Conservation (phyloP, 108 stramenopile genomes). For the Heterococcus sp. region DNA sequence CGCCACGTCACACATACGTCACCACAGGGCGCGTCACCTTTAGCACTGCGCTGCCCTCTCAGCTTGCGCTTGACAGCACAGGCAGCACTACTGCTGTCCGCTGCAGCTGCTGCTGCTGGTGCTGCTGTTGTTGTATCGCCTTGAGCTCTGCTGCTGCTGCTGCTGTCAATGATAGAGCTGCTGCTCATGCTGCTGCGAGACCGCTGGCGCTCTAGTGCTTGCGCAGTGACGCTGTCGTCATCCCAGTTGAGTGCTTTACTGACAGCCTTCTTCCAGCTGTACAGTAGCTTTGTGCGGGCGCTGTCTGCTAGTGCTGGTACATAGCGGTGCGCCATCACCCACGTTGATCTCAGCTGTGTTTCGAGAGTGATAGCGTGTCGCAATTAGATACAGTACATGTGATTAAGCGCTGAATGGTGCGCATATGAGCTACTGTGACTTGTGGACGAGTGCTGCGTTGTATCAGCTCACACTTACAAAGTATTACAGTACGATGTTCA, state of each 20-base stretch:
- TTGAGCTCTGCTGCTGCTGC: no score
- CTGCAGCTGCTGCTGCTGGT: constrained; percentile 2
- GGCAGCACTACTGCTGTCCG: background rate
- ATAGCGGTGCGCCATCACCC: background rate
- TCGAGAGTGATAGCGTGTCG: no score
- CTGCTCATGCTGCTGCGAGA: background rate
- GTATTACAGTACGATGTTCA: no score
- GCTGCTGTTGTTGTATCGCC: constrained; percentile 1
- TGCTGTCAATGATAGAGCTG: background rate
- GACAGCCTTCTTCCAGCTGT: background rate
- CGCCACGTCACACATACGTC: no score
- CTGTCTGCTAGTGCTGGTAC: background rate
- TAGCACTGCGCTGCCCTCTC: background rate
- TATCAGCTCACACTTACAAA: no score
- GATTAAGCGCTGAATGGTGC: no score
- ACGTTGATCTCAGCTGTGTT: background rate
- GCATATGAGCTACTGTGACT: no score
- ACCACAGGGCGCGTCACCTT: background rate
- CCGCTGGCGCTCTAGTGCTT: background rate
- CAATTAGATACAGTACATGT: no score
- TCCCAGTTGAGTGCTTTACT: background rate
- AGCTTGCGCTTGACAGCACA: background rate
- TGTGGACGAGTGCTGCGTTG: background rate
- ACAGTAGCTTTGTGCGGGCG: background rate
- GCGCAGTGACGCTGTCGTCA: background rate